phyloP scores from a whole-genome alignment of 805 yeast species.

The Teunomyces tritomae region DNA sequence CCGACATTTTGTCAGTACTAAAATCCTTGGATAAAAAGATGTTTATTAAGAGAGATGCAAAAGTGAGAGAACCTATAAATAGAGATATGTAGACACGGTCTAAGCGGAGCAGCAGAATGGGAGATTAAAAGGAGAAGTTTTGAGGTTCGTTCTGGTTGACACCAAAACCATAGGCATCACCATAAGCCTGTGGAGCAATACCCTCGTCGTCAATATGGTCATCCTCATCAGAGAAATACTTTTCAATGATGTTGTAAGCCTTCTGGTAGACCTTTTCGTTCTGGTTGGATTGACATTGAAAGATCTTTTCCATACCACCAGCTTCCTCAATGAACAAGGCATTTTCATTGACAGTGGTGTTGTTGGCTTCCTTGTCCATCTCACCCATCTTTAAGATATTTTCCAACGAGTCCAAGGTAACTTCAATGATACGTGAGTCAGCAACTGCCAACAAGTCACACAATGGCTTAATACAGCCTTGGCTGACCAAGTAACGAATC shows the following conservation, averaged over 20 bases:
- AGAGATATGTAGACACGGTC: slow-evolving; percentile 2
- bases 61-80: slow-evolving; percentile 5
- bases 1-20: background rate
- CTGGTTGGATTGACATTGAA: slow-evolving; percentile 86
- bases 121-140: slow-evolving; percentile 39
- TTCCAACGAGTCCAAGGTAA: slow-evolving; percentile 91
- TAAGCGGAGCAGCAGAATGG: background rate
- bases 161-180: slow-evolving; percentile 88
- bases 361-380: slow-evolving; percentile 76
- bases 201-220: slow-evolving; percentile 66
- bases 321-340: slow-evolving; percentile 95
- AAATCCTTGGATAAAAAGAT: slow-evolving; percentile 3
- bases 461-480: slow-evolving; percentile 96
- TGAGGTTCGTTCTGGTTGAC: slow-evolving; percentile 58
- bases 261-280: slow-evolving; percentile 91
- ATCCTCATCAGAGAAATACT: slow-evolving; percentile 81
- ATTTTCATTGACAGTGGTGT: slow-evolving; percentile 71
- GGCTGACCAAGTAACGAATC: slow-evolving; percentile 85
- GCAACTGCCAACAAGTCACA: slow-evolving; percentile 88
- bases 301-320: slow-evolving; percentile 96
- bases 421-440: slow-evolving; percentile 90
- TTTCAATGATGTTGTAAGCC: slow-evolving; percentile 86
- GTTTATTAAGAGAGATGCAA: slow-evolving; percentile 6
- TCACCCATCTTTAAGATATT: slow-evolving; percentile 95
- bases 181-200: slow-evolving; percentile 72